phyloP scores from a whole-genome alignment of 495 filamentous ascomycete species.

The Terfezia claveryi region DNA sequence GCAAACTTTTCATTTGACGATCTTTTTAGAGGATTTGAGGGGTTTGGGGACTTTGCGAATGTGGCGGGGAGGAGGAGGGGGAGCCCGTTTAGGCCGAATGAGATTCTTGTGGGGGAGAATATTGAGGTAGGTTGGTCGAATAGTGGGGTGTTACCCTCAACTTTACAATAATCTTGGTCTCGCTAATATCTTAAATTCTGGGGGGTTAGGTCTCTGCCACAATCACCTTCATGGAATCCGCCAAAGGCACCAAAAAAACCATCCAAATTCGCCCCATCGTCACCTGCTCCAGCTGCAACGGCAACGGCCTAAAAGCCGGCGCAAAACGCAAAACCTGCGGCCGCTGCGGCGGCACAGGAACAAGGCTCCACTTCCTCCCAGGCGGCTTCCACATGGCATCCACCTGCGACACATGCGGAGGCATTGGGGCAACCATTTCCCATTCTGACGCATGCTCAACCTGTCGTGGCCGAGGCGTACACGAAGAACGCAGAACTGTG shows the following conservation, averaged over 20 bases:
- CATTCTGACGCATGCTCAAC: conserved; percentile 54
- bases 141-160: neutral
- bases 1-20: conserved; percentile 85
- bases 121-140: conserved; percentile 38
- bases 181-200: too few species aligned
- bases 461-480: conserved; percentile 59
- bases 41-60: conserved; percentile 43
- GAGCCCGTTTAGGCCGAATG: conserved; percentile 41
- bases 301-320: conserved; percentile 66
- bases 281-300: conserved; percentile 58
- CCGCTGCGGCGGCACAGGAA: conserved; percentile 66
- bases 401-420: conserved; percentile 62
- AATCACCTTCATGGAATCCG: conserved; percentile 89
- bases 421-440: conserved; percentile 48
- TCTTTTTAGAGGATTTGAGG: conserved; percentile 68
- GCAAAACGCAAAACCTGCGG: conserved; percentile 48
- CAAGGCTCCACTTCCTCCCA: conserved; percentile 65
- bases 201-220: conserved; percentile 42
- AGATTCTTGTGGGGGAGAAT: conserved; percentile 67
- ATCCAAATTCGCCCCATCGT: conserved; percentile 57
- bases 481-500: conserved; percentile 54
- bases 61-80: conserved; percentile 30
- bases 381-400: conserved; percentile 90
- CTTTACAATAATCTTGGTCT: neutral
- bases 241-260: conserved; percentile 61